phyloP scores from a whole-genome alignment of 139 green algal species.

The Chlorella sp. region DNA sequence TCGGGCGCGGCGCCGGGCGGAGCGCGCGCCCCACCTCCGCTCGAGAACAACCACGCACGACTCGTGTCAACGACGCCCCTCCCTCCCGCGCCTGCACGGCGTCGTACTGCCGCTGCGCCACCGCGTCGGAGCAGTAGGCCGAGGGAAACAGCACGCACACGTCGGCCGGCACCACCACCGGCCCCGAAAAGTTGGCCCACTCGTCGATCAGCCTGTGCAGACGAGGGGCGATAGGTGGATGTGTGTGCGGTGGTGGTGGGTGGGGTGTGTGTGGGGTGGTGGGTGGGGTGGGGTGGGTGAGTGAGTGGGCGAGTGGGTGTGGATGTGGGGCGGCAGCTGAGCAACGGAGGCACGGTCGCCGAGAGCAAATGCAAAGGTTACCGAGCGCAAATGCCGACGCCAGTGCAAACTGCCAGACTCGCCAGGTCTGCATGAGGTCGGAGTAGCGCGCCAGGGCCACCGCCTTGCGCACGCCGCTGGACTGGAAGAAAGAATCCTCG shows the following conservation, averaged over 20 bases:
- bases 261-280: not conserved
- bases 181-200: constrained; percentile 17
- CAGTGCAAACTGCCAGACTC: not conserved
- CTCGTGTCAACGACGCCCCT: not conserved
- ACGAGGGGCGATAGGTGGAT: not conserved
- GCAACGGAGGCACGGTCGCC: not conserved
- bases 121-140: constrained; percentile 17
- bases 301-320: not conserved
- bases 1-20: not conserved
- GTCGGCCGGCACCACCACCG: not conserved
- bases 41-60: not conserved
- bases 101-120: no score
- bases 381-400: not conserved
- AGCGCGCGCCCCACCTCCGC: no score
- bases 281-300: not conserved
- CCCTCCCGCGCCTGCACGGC: not conserved
- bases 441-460: constrained; percentile 40
- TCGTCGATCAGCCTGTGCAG: constrained; percentile 28
- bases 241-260: not conserved
- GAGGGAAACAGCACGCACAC: constrained; percentile 9
- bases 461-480: constrained; percentile 35
- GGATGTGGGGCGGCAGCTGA: not conserved
- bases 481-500: constrained; percentile 23
- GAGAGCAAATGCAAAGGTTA: not conserved
- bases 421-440: constrained; percentile 34